A percentile compares a stretch with the other conserved stretches of the same genome.
Conservation (phyloP, 2,329 filamentous ascomycete genomes). For the Aspergillus sp. region DNA sequence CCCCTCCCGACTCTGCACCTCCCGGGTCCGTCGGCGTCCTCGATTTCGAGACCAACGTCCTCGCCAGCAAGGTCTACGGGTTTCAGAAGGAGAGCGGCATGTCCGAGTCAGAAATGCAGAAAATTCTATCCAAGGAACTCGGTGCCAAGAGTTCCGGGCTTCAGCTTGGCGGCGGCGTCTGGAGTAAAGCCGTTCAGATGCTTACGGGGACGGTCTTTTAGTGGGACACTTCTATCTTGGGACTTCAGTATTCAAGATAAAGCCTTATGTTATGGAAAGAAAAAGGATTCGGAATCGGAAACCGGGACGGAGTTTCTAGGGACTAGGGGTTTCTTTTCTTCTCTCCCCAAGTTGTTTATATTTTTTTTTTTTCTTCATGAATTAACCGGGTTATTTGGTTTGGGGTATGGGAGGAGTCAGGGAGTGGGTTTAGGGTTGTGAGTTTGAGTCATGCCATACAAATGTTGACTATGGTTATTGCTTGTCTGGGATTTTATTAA, state of each 20-base stretch:
- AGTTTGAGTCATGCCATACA: too few species aligned
- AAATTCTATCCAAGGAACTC: slow-evolving; percentile 32
- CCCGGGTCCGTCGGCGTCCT: slow-evolving; percentile 26
- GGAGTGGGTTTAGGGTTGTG: too few species aligned
- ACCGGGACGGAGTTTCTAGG: neutral
- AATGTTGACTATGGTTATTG: too few species aligned
- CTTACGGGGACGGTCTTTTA: slow-evolving; percentile 38
- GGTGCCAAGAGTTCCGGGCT: slow-evolving; percentile 13
- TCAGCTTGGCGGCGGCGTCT: slow-evolving; percentile 38
- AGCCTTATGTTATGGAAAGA: too few species aligned
- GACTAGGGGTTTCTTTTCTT: neutral
- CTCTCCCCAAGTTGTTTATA: too few species aligned
- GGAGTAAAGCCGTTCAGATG: slow-evolving; percentile 39
- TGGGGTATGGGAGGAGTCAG: too few species aligned
- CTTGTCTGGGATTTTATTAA: too few species aligned
- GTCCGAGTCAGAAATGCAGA: slow-evolving; percentile 37
- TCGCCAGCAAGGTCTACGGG: slow-evolving; percentile 43
- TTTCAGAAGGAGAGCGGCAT: slow-evolving; percentile 30
- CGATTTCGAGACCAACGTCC: slow-evolving; percentile 38
- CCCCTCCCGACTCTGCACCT: slow-evolving; percentile 12
- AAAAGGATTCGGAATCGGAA: neutral
- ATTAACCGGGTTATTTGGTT: too few species aligned
- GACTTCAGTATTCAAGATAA: too few species aligned
- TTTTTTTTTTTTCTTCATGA: too few species aligned
- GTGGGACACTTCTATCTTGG: slow-evolving; percentile 1